phyloP scores from a whole-genome alignment of 257 asterid genomes.

The Salvia hispanica region DNA sequence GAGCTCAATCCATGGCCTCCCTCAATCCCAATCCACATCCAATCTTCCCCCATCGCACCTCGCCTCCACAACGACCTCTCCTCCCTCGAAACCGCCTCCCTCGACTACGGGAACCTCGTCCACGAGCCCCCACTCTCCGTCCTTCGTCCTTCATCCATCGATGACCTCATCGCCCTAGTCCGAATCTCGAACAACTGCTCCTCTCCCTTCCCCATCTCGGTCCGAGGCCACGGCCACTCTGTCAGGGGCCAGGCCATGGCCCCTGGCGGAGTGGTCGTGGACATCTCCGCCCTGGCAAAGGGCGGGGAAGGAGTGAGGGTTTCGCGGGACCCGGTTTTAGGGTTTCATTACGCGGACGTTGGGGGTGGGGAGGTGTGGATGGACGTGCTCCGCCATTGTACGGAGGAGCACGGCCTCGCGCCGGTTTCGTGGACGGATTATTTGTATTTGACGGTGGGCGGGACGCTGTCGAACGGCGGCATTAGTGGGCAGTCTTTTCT shows the following conservation, averaged over 20 bases:
- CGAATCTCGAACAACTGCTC: slow-evolving; percentile 45
- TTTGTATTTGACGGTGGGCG: slow-evolving; percentile 66
- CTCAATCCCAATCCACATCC: slow-evolving; percentile 29
- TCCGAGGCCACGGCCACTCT: slow-evolving; percentile 78
- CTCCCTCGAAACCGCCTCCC: slow-evolving; percentile 40
- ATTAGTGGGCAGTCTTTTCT: slow-evolving; percentile 70
- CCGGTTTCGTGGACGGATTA: slow-evolving; percentile 79
- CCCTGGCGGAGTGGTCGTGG: slow-evolving; percentile 61
- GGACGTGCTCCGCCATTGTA: slow-evolving; percentile 43
- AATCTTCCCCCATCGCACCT: slow-evolving; percentile 24
- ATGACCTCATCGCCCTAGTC: slow-evolving; percentile 47
- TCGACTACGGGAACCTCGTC: slow-evolving; percentile 64
- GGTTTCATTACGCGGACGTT: slow-evolving; percentile 60
- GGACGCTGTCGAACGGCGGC: slow-evolving; percentile 78
- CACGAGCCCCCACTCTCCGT: slow-evolving; percentile 58
- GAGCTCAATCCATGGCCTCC: slow-evolving; percentile 12
- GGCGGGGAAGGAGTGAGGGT: slow-evolving; percentile 41
- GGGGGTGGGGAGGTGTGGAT: slow-evolving; percentile 76
- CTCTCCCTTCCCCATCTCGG: slow-evolving; percentile 55
- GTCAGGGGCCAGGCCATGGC: slow-evolving; percentile 76
- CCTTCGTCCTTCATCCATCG: slow-evolving; percentile 50
- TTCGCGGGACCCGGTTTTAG: slow-evolving; percentile 41
- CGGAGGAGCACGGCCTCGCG: slow-evolving; percentile 50
- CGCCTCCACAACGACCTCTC: slow-evolving; percentile 41
- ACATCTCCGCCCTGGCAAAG: slow-evolving; percentile 48